Conservation (phyloP, 192 early-diverging fungal genomes). For the Entrophospora sp. region DNA sequence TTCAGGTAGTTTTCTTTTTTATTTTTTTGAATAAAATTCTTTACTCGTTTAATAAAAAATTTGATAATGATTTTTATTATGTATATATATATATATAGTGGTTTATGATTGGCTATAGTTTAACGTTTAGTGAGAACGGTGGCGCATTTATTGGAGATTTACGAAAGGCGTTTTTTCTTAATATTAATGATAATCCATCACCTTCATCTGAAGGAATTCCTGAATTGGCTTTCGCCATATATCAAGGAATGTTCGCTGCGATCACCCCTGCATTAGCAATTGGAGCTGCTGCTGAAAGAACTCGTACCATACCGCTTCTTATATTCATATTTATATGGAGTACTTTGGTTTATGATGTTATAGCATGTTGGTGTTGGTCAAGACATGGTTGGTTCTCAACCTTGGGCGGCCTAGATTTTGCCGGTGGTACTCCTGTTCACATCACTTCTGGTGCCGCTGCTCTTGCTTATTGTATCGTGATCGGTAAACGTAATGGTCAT, state of each 20-base stretch:
- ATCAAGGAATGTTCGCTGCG: conserved; percentile 89
- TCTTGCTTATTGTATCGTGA: conserved; percentile 73
- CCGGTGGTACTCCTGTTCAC: conserved; percentile 95
- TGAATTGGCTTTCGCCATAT: conserved; percentile 56
- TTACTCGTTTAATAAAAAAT: not conserved
- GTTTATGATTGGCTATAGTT: conserved; percentile 84
- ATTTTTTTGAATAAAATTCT: not conserved
- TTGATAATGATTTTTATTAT: not conserved
- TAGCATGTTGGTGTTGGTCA: conserved; percentile 95
- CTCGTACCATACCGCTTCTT: conserved; percentile 77
- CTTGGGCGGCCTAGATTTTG: conserved; percentile 84
- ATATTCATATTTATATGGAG: conserved; percentile 92
- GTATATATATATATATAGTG: conserved; percentile 45
- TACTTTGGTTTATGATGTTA: conserved; percentile 85
- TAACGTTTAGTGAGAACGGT: conserved; percentile 71
- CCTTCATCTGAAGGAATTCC: conserved; percentile 24
- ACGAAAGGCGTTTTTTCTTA: conserved; percentile 58
- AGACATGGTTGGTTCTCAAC: too few species aligned
- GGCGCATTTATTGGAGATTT: conserved; percentile 74
- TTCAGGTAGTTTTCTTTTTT: conserved; percentile 61
- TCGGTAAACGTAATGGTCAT: conserved; percentile 73
- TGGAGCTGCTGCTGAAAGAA: conserved; percentile 84
- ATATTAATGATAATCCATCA: conserved; percentile 39
- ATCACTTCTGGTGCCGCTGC: conserved; percentile 82
- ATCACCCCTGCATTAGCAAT: conserved; percentile 87